These are phyloP conservation scores for Eragrostis curvula DNA, from an alignment of 176 grass and related monocot genomes.

Conservation along the genomic window DNA sequence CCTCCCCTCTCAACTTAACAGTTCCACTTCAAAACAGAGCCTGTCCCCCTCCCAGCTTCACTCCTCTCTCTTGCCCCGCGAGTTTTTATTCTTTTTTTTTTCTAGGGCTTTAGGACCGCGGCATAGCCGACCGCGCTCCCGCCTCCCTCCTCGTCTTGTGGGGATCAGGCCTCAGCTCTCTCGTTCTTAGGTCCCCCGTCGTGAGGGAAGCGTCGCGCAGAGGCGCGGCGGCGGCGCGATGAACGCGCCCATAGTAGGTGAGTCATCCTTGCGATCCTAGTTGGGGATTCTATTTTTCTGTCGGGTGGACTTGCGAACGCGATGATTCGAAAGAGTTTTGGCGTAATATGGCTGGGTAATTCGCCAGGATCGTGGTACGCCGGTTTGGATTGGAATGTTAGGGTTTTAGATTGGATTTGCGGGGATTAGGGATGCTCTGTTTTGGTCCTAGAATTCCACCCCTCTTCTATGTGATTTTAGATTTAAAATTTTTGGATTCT, in stretches of 20 bases:
- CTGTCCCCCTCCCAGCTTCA: too few species aligned
- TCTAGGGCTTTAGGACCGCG: constrained; percentile 33
- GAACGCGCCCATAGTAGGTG: constrained; percentile 90
- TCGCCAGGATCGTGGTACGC: not conserved
- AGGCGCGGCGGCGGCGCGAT: constrained; percentile 54
- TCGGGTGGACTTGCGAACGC: not conserved
- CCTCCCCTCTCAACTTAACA: too few species aligned
- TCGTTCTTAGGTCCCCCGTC: not conserved
- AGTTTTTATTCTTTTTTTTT: not conserved
- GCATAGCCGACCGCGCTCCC: not conserved
- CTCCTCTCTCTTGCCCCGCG: not conserved
- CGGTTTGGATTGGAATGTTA: constrained; percentile 26
- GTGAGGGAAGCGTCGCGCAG: constrained; percentile 2
- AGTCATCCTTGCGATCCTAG: constrained; percentile 36
- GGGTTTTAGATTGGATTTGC: constrained; percentile 2
- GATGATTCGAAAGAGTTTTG: not conserved
- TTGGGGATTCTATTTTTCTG: not conserved
- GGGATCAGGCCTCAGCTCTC: constrained; percentile 1
- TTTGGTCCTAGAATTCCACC: not conserved
- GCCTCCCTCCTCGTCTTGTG: not conserved
- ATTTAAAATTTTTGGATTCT: not conserved
- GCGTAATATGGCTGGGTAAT: not conserved
- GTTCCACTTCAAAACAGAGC: too few species aligned
- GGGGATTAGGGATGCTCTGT: not conserved
- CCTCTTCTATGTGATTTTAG: constrained; percentile 5